Evolutionary conservation across 176 grass and related monocot genomes (phyloP), one percentile per base, ranked within the genome.

Genomic region (Bonia amplexicaulis): DNA sequence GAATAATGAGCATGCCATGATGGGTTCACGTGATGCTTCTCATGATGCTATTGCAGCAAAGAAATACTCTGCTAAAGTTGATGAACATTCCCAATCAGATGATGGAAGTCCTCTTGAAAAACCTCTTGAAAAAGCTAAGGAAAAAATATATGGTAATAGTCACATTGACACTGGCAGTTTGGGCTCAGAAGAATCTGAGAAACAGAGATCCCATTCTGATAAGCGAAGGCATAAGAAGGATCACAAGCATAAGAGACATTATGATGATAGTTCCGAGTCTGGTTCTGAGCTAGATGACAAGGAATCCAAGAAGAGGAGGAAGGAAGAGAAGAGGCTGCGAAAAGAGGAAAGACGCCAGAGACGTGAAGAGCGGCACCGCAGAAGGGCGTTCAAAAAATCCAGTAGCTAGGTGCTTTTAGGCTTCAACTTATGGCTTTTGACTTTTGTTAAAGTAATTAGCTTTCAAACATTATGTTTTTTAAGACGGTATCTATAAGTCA

Each of bases 261-360:
- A 91, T 19, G 86, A 87, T 78, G 87, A 82, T 65, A 92, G 64
- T 68, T 94, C 86, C 14, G 92, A 92, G 58, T 90, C 90, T 80
- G 86, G 89, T 77, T 89, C 84, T 5, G 72, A 93, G 61, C 40
- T 57, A 68, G 91, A 95, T 88, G 89, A 68, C 45, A 90, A 90
- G 80, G 93, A 85, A 22, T 68, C 78, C 20, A 99, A 87, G 91
- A 90, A 47, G 71, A 92, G 78, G 81, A 94, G 84, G 84, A 94
- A 92, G 57, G 93, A 94, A 82, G 91, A 94, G 69, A 94, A 88
- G 87, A 89, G 71, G 66, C 62, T 96, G 15, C 82, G 88, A 59
- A 99, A 96, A 69, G 93, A 99, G 76, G 97, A 99, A 82, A 96
- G 72, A n/a, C 92, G 88, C 12, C 81, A 62, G 54, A 92, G 78